These are phyloP conservation scores for Pseudocercospora crystallina DNA, from an alignment of 2,329 filamentous ascomycete genomes.

Conservation along the genomic window DNA sequence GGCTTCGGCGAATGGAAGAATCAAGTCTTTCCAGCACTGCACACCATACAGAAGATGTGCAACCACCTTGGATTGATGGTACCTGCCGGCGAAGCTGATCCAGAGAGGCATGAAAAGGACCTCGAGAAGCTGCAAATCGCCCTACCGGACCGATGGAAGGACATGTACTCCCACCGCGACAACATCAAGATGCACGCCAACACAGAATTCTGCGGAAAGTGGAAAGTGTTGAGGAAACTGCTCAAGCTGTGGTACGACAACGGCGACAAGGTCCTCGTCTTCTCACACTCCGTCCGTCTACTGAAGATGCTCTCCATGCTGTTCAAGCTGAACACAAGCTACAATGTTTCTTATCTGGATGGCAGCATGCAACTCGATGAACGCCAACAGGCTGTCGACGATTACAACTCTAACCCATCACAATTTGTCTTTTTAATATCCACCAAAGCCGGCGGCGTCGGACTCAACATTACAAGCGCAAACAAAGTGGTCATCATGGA, in stretches of 20 bases:
- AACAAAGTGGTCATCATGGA: conserved; percentile 98
- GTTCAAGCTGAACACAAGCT: conserved; percentile 78
- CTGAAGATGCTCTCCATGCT: conserved; percentile 80
- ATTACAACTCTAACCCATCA: conserved; percentile 82
- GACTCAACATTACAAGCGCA: conserved; percentile 92
- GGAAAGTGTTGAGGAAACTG: conserved; percentile 84
- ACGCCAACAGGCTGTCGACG: conserved; percentile 74
- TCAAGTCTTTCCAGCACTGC: conserved; percentile 81
- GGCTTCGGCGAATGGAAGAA: conserved; percentile 69
- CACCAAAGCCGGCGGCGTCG: conserved; percentile 88
- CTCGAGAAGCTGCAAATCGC: conserved; percentile 71
- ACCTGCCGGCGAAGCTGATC: conserved; percentile 62
- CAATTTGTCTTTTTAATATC: conserved; percentile 97
- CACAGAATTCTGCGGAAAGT: conserved; percentile 92
- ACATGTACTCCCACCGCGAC: conserved; percentile 72
- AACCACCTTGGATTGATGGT: conserved; percentile 91
- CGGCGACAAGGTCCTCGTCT: conserved; percentile 92
- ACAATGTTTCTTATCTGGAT: conserved; percentile 88
- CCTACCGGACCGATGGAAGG: conserved; percentile 71
- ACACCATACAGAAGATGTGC: conserved; percentile 79
- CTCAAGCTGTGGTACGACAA: conserved; percentile 86
- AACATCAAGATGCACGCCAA: conserved; percentile 79
- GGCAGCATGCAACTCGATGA: conserved; percentile 81
- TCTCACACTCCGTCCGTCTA: conserved; percentile 86
- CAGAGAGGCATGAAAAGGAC: conserved; percentile 76